Evolutionary conservation across 352 stramenopile species (phyloP).

Genomic region (Albugo candida): DNA sequence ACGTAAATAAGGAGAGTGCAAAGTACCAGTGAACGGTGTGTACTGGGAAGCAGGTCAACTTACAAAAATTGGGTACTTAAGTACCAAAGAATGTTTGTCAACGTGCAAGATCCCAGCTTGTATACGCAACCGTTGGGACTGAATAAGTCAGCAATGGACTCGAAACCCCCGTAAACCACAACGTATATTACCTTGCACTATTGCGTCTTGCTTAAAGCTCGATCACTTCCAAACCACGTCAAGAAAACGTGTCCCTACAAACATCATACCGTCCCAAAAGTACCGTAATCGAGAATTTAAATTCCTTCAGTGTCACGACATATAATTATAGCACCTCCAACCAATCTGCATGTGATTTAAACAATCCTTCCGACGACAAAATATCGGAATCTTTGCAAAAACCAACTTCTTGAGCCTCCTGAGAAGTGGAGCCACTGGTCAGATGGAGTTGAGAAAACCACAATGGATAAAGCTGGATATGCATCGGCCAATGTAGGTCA

Average conservation of each 20-base stretch:
- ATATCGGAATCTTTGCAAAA: conserved; percentile 1
- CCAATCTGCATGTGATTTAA: conserved; percentile 32
- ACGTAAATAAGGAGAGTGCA: conserved; percentile 22
- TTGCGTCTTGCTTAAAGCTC: conserved; percentile 18
- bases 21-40: conserved; percentile 62
- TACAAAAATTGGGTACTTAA: conserved; percentile 11
- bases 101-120: conserved; percentile 67
- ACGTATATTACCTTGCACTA: conserved; percentile 44
- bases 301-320: conserved; percentile 1
- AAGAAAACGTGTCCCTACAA: conserved; percentile 38
- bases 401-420: conserved; percentile 7
- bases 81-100: conserved; percentile 53
- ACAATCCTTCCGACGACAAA: conserved; percentile 40
- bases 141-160: conserved; percentile 38
- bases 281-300: conserved; percentile 3
- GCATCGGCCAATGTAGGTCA: conserved; percentile 25
- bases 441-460: conserved; percentile 27
- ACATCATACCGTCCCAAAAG: background rate
- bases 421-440: conserved; percentile 42
- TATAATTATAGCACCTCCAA: conserved; percentile 5
- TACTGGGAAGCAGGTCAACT: conserved; percentile 18
- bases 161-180: conserved; percentile 37
- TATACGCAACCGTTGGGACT: conserved; percentile 40
- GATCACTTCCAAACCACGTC: conserved; percentile 5
- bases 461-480: conserved; percentile 52